Base-by-base conservation (phyloP, 768 basidiomycete species). In the Fibroporia radiculosa region DNA sequence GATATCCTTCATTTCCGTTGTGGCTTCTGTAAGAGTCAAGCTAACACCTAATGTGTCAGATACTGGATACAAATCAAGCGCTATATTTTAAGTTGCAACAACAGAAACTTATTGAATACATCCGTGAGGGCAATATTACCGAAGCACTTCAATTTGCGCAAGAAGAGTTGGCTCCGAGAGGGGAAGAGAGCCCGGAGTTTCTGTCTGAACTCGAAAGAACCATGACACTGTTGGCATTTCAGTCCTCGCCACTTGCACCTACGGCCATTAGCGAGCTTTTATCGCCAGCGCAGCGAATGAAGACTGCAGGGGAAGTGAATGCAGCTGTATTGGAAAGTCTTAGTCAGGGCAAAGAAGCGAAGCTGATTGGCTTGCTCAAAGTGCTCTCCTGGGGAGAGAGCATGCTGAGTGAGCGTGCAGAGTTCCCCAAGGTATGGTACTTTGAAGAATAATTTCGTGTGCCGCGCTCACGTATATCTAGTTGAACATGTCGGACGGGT, bases 71-170 rank as follows among this genome's bases (percentile, higher is more conserved):
- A 28, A 95, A 97, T 62, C 89, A 91, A 6, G 79, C 80, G 10
- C 68, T 99, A 41, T 93, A 93, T 62, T 99, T 99, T 66, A 90
- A 89, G 56, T 75, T 99, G 10, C 92, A 97, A 55, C 93, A 97
- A 51, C 92, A 96, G 63, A 90, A 85, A 56, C 71, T 99, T 29
- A 98, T 98, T 61, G 96, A 99, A 64, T 82, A 77, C 53, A 96
- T 98, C 53, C 86, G 93, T 1, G 77, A 83, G 41, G 84, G 86
- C 28, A 76, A 77, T 23, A 78, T 92, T 48, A 64, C 70, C 5
- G 83, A 89, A 32, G 96, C 93, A 0, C 67, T 99, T 38, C 69
- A 77, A 43, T 99, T 98, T 68, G 96, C 96, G 2, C 91, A 97
- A 55, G 75, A 80, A 40, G 93, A 98, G 62, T 73, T 99, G 10